These are phyloP conservation scores for Monosporozyma siamensis DNA, from an alignment of 805 yeast species.

Conservation along the genomic window DNA sequence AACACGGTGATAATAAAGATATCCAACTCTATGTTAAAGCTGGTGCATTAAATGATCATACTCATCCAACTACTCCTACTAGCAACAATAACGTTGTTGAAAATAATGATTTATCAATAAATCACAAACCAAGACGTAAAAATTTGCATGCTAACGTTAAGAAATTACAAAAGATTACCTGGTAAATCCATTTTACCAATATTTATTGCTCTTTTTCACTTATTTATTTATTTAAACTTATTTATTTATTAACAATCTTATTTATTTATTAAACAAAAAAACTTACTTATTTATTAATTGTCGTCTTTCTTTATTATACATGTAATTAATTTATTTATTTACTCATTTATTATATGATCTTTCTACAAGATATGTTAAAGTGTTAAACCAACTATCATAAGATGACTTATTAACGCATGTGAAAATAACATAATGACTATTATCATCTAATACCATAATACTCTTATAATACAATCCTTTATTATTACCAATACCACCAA, in stretches of 20 bases:
- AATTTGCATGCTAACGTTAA: constrained; percentile 26
- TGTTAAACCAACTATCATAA: constrained; percentile 86
- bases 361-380: constrained; percentile 65
- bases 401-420: constrained; percentile 84
- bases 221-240: too few species aligned
- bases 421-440: constrained; percentile 50
- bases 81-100: background rate
- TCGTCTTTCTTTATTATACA: too few species aligned
- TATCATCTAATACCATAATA: constrained; percentile 62
- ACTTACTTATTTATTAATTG: constrained; percentile 3
- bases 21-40: constrained; percentile 24
- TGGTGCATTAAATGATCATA: constrained; percentile 8
- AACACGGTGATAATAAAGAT: constrained; percentile 48
- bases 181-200: constrained; percentile 18
- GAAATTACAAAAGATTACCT: constrained; percentile 25
- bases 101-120: background rate
- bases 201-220: too few species aligned
- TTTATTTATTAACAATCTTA: background rate
- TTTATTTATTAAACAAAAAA: background rate
- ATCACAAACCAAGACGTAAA: constrained; percentile 8
- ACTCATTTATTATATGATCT: constrained; percentile 46
- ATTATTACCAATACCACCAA: background rate
- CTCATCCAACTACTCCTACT: background rate
- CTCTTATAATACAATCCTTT: constrained; percentile 74
- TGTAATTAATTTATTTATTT: constrained; percentile 1